phyloP scores from a whole-genome alignment of 2,329 filamentous ascomycete genomes.

The Ramularia endophylla region DNA sequence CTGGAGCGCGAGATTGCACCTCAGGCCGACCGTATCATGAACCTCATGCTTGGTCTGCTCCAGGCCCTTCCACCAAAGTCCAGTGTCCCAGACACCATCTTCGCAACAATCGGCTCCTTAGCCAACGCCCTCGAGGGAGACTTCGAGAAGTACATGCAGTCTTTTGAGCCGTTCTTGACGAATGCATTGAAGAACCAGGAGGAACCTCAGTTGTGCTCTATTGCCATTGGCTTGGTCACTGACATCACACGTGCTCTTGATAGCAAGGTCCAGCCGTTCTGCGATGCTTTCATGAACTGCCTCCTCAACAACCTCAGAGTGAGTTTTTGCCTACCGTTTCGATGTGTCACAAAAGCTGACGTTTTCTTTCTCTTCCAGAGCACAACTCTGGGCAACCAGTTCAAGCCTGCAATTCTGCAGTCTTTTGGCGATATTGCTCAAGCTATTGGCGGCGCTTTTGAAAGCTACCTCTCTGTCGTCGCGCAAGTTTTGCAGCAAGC shows the following conservation, averaged over 20 bases:
- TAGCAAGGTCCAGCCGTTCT: slow-evolving; percentile 87
- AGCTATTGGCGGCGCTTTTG: slow-evolving; percentile 85
- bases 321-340: slow-evolving; percentile 32
- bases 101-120: slow-evolving; percentile 86
- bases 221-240: slow-evolving; percentile 95
- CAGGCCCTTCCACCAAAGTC: slow-evolving; percentile 75
- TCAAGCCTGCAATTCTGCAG: slow-evolving; percentile 96
- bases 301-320: slow-evolving; percentile 85
- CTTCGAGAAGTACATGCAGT: slow-evolving; percentile 96
- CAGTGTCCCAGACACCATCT: slow-evolving; percentile 88
- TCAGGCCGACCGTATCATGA: slow-evolving; percentile 91
- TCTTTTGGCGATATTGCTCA: slow-evolving; percentile 97
- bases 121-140: slow-evolving; percentile 87
- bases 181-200: slow-evolving; percentile 94
- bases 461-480: slow-evolving; percentile 87
- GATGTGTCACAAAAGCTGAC: slow-evolving; percentile 22
- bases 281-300: slow-evolving; percentile 98
- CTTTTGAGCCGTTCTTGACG: slow-evolving; percentile 87
- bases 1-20: slow-evolving; percentile 87
- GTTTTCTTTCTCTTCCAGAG: slow-evolving; percentile 54
- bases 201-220: slow-evolving; percentile 86
- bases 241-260: slow-evolving; percentile 91
- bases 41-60: slow-evolving; percentile 74
- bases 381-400: slow-evolving; percentile 82
- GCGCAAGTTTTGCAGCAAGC: slow-evolving; percentile 93